Base-by-base conservation (phyloP, 345 rosid genomes). In the Gossypium australe region DNA sequence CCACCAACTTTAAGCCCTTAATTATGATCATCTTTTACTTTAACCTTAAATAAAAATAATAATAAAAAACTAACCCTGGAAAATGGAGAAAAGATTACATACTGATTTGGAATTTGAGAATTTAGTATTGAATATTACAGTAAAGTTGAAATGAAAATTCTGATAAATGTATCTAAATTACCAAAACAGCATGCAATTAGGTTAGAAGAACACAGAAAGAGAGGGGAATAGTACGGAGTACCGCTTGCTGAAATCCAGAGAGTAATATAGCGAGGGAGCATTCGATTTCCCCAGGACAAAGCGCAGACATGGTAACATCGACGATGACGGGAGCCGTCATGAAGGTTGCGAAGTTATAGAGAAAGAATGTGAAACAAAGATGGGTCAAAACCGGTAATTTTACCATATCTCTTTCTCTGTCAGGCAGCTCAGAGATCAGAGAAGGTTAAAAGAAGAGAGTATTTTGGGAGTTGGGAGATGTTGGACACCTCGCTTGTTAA, bases 201-300 rank as follows among this genome's bases (percentile, higher is more conserved):
- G 9, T 68, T 25, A 4, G 41, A 29, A 71, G 18, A 43, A 27
- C 27, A 24, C 27, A 3, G 11, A 24, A n/a, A 41, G 43, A 6
- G 6, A 0, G 51, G 38, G 53, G 52, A 41, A 34, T 34, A 57
- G 61, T 3, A 8, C 61, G 5, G 14, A 29, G 16, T 78, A 87
- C 89, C 86, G 76, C 85, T 44, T 85, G 81, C 67, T 85, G 84
- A 63, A 85, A 45, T 44, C 85, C 87, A 0, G 82, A 11, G 16
- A 59, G 80, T 53, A 72, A 83, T 59, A 87, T 83, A 41, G 86
- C 84, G 12, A 83, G 65, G 13, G 85, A 82, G 80, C 90, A 87
- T 56, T 75, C 75, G 18, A 0, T 1, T 80, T 70, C 17, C 9
- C 83, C 88, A 7, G 90, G 88, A 63, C 90, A 87, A 76, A 87